A percentile compares a stretch with the other conserved stretches of the same genome.
These are phyloP conservation scores for Cystofilobasidium bisporidii DNA, from an alignment of 768 basidiomycete species.

Conservation along the genomic window DNA sequence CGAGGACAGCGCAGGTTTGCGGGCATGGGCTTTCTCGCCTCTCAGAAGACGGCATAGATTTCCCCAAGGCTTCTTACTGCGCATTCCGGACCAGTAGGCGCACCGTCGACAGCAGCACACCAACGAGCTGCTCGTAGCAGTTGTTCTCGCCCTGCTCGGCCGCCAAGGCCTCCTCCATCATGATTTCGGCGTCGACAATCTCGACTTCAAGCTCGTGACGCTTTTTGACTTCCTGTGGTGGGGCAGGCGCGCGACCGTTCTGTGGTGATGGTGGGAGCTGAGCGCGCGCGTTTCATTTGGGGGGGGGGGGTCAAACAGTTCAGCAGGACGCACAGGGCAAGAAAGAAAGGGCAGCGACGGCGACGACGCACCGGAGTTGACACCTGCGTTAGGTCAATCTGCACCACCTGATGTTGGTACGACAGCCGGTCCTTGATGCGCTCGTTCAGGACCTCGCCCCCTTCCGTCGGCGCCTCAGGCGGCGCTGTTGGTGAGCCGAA, in stretches of 20 bases:
- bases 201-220: conserved; percentile 88
- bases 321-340: too few species aligned
- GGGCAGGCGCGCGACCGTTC: too few species aligned
- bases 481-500: not conserved
- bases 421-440: conserved; percentile 80
- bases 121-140: conserved; percentile 82
- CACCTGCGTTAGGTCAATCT: conserved; percentile 89
- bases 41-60: too few species aligned
- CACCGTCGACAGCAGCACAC: conserved; percentile 85
- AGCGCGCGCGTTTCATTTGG: too few species aligned
- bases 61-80: too few species aligned
- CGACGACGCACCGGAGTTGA: conserved; percentile 45
- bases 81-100: conserved; percentile 78
- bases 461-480: not conserved
- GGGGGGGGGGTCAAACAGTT: too few species aligned
- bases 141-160: conserved; percentile 54
- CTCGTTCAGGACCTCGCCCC: not conserved
- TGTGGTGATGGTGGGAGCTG: too few species aligned
- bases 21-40: too few species aligned
- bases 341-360: too few species aligned
- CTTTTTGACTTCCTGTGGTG: not conserved
- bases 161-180: conserved; percentile 64
- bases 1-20: too few species aligned
- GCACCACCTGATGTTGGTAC: conserved; percentile 86
- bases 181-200: conserved; percentile 55